phyloP scores from a whole-genome alignment of 2,329 filamentous ascomycete species.

The Aureobasidium pullulans region DNA sequence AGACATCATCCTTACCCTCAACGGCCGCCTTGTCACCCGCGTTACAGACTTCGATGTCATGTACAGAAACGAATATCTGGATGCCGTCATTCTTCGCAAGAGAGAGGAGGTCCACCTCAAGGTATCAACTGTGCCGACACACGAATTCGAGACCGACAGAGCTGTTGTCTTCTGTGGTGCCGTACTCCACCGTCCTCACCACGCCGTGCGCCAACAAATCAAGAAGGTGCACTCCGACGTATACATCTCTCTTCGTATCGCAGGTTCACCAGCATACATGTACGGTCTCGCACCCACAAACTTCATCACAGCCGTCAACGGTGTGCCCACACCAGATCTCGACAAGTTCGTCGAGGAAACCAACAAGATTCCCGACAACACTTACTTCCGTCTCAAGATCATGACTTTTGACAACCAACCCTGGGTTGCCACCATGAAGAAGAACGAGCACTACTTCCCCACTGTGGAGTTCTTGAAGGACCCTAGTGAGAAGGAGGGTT shows the following conservation, averaged over 20 bases:
- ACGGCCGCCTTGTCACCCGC: constrained; percentile 84
- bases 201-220: constrained; percentile 95
- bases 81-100: constrained; percentile 80
- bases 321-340: constrained; percentile 73
- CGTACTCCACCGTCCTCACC: constrained; percentile 85
- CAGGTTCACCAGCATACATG: constrained; percentile 77
- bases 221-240: constrained; percentile 93
- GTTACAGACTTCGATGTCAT: constrained; percentile 92
- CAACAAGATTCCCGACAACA: constrained; percentile 86
- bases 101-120: constrained; percentile 69
- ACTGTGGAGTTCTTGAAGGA: constrained; percentile 60
- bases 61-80: constrained; percentile 79
- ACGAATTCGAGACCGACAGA: constrained; percentile 85
- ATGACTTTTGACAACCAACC: constrained; percentile 98
- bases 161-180: constrained; percentile 94
- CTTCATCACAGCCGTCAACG: constrained; percentile 95
- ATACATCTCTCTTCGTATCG: constrained; percentile 81
- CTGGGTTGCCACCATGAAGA: constrained; percentile 99
- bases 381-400: constrained; percentile 94
- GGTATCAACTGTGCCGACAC: constrained; percentile 77
- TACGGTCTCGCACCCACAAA: constrained; percentile 93
- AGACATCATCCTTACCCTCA: constrained; percentile 85
- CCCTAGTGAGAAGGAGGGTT: constrained; percentile 42
- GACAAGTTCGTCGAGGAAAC: constrained; percentile 74
- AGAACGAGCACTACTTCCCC: constrained; percentile 92